phyloP scores from a whole-genome alignment of 768 basidiomycete genomes.

The Auricularia sp. region DNA sequence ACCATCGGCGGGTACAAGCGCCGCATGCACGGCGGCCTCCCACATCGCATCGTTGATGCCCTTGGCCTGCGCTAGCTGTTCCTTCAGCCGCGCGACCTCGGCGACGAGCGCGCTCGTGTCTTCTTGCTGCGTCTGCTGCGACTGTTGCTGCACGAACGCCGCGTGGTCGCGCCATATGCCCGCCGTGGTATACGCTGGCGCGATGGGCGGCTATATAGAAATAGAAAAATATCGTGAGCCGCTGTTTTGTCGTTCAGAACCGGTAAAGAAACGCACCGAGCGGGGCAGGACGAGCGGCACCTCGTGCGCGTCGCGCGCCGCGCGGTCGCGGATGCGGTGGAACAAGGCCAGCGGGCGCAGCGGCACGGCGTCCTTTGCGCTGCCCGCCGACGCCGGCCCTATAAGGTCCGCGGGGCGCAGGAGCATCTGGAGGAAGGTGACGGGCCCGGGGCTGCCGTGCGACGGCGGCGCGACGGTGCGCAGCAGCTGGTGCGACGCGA shows the following conservation, averaged over 20 bases:
- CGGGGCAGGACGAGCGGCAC: slow-evolving; percentile 50
- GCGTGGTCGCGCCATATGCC: slow-evolving; percentile 58
- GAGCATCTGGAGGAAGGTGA: slow-evolving; percentile 68
- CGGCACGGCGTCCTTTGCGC: slow-evolving; percentile 47
- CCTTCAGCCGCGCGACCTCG: slow-evolving; percentile 55
- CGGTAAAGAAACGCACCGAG: slow-evolving; percentile 24
- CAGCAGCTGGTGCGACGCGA: slow-evolving; percentile 82
- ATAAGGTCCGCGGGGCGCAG: slow-evolving; percentile 81
- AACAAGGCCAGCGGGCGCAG: slow-evolving; percentile 58
- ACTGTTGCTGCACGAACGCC: slow-evolving; percentile 39
- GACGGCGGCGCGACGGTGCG: slow-evolving; percentile 60
- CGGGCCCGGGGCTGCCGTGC: slow-evolving; percentile 44
- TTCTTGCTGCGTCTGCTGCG: slow-evolving; percentile 9
- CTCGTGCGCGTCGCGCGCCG: slow-evolving; percentile 59
- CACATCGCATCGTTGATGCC: slow-evolving; percentile 92
- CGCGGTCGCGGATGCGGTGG: slow-evolving; percentile 60
- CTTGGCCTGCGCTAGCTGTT: slow-evolving; percentile 73
- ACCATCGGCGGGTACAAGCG: not conserved
- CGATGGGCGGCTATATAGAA: not conserved
- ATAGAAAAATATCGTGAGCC: not conserved
- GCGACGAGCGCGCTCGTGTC: slow-evolving; percentile 52
- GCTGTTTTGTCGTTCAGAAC: too few relatives aligned
- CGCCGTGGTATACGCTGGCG: slow-evolving; percentile 33
- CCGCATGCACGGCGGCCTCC: slow-evolving; percentile 62
- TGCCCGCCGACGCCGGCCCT: slow-evolving; percentile 44